A percentile compares a stretch with the other conserved stretches of the same genome.
These are phyloP conservation scores for Ilyonectria mors-panacis DNA, from an alignment of 2,329 filamentous ascomycete genomes.

Conservation along the genomic window DNA sequence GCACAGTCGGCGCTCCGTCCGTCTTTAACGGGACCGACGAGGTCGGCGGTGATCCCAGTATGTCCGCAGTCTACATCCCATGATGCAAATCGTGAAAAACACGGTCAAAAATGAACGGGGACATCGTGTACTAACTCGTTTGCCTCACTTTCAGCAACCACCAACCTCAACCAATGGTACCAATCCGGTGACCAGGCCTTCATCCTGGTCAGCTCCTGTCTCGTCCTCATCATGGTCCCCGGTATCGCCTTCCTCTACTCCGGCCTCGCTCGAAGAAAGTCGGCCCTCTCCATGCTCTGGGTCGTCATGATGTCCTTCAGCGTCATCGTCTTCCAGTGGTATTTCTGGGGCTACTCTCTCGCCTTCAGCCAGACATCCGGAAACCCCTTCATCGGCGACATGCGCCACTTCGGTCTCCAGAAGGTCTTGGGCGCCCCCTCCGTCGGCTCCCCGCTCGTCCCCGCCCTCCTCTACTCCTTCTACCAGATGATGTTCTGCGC, in stretches of 20 bases:
- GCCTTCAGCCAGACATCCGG: slow-evolving; percentile 87
- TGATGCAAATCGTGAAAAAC: no score
- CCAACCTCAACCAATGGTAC: slow-evolving; percentile 98
- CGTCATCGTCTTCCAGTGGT: slow-evolving; percentile 97
- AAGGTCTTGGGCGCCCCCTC: slow-evolving; percentile 88
- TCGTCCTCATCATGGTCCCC: slow-evolving; percentile 97
- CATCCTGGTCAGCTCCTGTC: slow-evolving; percentile 90
- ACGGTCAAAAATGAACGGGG: background rate
- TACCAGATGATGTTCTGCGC: slow-evolving; percentile 99
- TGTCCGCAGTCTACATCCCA: slow-evolving; percentile 51
- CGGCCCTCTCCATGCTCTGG: slow-evolving; percentile 96
- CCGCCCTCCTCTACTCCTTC: slow-evolving; percentile 92
- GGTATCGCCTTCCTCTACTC: slow-evolving; percentile 98
- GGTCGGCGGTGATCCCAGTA: slow-evolving; percentile 84
- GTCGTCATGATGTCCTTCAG: slow-evolving; percentile 95
- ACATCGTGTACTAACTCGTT: slow-evolving; percentile 16
- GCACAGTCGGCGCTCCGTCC: slow-evolving; percentile 70
- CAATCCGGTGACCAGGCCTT: slow-evolving; percentile 92
- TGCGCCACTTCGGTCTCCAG: slow-evolving; percentile 90
- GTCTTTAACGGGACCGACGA: slow-evolving; percentile 76
- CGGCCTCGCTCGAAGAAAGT: slow-evolving; percentile 96
- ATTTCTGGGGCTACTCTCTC: slow-evolving; percentile 98
- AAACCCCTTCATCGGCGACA: slow-evolving; percentile 92
- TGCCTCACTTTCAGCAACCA: slow-evolving; percentile 68
- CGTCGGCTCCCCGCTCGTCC: slow-evolving; percentile 88